Evolutionary conservation across 2,329 filamentous ascomycete genomes (phyloP).

Genomic region (Trichoderma endophyticum): DNA sequence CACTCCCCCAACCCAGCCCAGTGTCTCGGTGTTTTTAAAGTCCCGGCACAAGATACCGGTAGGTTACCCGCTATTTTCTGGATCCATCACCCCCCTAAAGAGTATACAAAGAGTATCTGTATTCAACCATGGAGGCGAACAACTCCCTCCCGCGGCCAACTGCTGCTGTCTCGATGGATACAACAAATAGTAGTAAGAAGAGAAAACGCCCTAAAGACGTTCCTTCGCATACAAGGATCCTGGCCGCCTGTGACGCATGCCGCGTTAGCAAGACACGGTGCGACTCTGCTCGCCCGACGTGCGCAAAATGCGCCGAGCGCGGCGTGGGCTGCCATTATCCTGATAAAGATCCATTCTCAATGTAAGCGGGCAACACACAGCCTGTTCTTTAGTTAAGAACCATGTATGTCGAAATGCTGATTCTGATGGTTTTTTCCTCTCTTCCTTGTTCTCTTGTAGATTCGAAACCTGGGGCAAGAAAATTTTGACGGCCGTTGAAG

Average conservation of each 20-base stretch:
- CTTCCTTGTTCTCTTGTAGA: background rate
- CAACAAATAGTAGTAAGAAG: background rate
- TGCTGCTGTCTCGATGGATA: background rate
- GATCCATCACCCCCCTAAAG: background rate
- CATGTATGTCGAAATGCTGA: background rate
- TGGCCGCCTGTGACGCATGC: constrained; percentile 1
- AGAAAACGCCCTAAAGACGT: background rate
- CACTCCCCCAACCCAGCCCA: background rate
- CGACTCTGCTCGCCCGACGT: constrained; percentile 1
- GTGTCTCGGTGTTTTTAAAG: background rate
- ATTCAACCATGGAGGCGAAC: background rate
- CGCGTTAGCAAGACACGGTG: constrained; percentile 6
- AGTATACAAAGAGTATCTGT: background rate
- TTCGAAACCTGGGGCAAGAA: constrained; percentile 13
- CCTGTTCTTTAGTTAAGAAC: background rate
- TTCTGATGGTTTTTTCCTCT: background rate
- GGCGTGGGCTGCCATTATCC: background rate
- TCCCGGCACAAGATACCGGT: background rate
- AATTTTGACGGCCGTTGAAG: background rate
- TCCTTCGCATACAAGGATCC: background rate
- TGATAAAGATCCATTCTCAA: constrained; percentile 7
- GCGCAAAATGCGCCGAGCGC: constrained; percentile 1
- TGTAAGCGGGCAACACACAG: background rate
- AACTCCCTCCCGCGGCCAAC: background rate
- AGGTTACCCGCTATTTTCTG: background rate